Percentiles rank a stretch among this genome's conserved stretches.
phyloP scores from a whole-genome alignment of 441 rosid genomes.

The Euphorbia celastroides region DNA sequence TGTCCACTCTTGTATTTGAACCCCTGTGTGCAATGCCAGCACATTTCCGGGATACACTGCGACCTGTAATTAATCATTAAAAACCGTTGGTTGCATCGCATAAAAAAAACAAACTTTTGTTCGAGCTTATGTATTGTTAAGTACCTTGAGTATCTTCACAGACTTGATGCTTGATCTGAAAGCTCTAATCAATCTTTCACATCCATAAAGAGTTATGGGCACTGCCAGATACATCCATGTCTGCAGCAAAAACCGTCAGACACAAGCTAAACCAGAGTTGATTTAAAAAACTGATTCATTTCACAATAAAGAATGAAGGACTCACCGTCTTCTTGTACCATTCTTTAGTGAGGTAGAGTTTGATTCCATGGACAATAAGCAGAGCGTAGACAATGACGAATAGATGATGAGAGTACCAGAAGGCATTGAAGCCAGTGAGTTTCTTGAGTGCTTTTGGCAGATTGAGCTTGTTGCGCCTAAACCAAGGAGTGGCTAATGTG shows the following conservation, averaged over 20 bases:
- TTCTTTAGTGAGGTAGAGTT: conserved; percentile 59
- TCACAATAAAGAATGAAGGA: neutral
- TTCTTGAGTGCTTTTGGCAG: conserved; percentile 59
- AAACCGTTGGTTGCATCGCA: neutral
- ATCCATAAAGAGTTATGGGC: conserved; percentile 59
- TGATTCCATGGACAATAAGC: conserved; percentile 67
- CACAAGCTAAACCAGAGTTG: neutral
- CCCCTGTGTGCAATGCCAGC: conserved; percentile 67
- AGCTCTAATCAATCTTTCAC: conserved; percentile 68
- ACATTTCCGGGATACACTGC: conserved; percentile 92
- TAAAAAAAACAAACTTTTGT: neutral
- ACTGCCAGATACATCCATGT: conserved; percentile 95
- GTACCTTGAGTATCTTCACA: conserved; percentile 75
- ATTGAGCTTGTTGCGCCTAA: conserved; percentile 69
- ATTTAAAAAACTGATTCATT: neutral
- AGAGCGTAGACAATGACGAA: conserved; percentile 71
- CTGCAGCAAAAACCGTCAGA: conserved; percentile 28
- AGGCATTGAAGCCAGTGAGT: conserved; percentile 87
- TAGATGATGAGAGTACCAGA: conserved; percentile 89
- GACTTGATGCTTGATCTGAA: conserved; percentile 81
- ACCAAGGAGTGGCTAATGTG: conserved; percentile 83
- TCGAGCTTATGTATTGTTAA: neutral
- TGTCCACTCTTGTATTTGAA: conserved; percentile 92
- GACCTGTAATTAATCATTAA: conserved; percentile 31
- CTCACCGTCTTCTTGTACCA: conserved; percentile 85